Percentiles rank a stretch among this genome's conserved stretches.
Conservation (phyloP, 805 yeast species). For the Helenozyma baotianmanensis region DNA sequence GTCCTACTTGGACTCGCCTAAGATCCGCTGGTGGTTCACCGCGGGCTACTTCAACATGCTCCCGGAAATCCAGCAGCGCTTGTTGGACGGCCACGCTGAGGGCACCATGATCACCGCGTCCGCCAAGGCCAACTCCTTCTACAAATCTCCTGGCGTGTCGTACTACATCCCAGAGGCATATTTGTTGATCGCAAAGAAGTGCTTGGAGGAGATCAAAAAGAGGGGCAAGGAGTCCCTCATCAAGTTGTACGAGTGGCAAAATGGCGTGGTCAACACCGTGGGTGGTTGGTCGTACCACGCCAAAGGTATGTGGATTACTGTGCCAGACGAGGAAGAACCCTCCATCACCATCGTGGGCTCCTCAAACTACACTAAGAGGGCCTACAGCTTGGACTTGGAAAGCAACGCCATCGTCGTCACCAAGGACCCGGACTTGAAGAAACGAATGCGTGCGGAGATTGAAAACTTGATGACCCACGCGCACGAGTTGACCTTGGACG, state of each 20-base stretch:
- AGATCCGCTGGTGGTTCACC: constrained; percentile 77
- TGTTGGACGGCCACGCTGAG: constrained; percentile 53
- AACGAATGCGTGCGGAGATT: constrained; percentile 57
- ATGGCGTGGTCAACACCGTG: constrained; percentile 74
- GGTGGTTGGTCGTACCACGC: constrained; percentile 98
- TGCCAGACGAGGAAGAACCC: constrained; percentile 56
- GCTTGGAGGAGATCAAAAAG: constrained; percentile 48
- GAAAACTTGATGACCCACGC: constrained; percentile 55
- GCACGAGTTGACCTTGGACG: constrained; percentile 48
- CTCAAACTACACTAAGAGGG: constrained; percentile 87
- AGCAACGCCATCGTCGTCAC: constrained; percentile 80
- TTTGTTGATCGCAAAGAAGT: constrained; percentile 64
- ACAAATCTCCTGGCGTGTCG: constrained; percentile 76
- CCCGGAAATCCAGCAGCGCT: constrained; percentile 58
- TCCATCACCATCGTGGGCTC: constrained; percentile 82
- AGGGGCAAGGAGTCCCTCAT: constrained; percentile 44
- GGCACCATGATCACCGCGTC: constrained; percentile 87
- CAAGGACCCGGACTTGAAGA: constrained; percentile 53
- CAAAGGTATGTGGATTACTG: constrained; percentile 83
- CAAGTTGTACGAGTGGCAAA: constrained; percentile 75
- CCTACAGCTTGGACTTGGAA: constrained; percentile 84
- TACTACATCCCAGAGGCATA: constrained; percentile 84
- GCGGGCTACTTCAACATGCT: constrained; percentile 96
- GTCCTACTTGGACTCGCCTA: constrained; percentile 50
- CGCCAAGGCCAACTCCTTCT: constrained; percentile 88